phyloP scores from a whole-genome alignment of 768 basidiomycete species.

The Heimioporus sp. region DNA sequence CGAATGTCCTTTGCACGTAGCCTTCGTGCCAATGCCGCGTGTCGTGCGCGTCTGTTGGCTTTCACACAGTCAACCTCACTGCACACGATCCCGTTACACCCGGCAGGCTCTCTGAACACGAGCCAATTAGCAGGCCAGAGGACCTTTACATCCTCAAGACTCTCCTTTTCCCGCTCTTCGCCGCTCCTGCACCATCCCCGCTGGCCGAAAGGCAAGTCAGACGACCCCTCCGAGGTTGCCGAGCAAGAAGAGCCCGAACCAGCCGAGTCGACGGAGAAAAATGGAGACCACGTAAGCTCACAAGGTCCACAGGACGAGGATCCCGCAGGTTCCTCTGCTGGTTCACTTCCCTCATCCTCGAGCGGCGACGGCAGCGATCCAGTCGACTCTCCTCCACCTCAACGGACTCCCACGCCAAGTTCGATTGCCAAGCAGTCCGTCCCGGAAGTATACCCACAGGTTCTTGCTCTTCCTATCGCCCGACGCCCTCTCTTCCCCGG shows the following conservation, averaged over 20 bases:
- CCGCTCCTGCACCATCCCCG: slow-evolving; percentile 34
- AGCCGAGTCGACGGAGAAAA: slow-evolving; percentile 19
- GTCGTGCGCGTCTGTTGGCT: slow-evolving; percentile 11
- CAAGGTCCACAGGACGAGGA: slow-evolving; percentile 31
- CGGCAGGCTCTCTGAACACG: slow-evolving; percentile 1
- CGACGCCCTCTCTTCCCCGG: slow-evolving; percentile 95
- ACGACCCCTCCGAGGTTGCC: slow-evolving; percentile 21
- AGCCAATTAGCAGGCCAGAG: slow-evolving; percentile 16
- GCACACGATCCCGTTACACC: slow-evolving; percentile 14
- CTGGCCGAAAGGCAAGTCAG: slow-evolving; percentile 38
- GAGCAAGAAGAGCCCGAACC: slow-evolving; percentile 25
- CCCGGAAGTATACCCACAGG: slow-evolving; percentile 89
- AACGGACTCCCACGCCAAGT: slow-evolving; percentile 37
- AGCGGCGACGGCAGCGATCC: slow-evolving; percentile 38
- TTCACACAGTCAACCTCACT: slow-evolving; percentile 2
- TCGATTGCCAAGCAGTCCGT: slow-evolving; percentile 84
- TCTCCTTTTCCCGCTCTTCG: slow-evolving; percentile 28
- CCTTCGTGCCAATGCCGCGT: slow-evolving; percentile 13
- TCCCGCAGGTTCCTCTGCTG: slow-evolving; percentile 30
- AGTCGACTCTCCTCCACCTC: slow-evolving; percentile 39
- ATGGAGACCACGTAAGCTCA: slow-evolving; percentile 16
- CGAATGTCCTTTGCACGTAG: slow-evolving; percentile 24
- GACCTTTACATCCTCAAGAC: slow-evolving; percentile 25
- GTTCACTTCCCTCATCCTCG: slow-evolving; percentile 39
- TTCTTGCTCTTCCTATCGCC: slow-evolving; percentile 93